Evolutionary conservation across 179 eudicot genomes (phyloP), one percentile per base, ranked within the genome.

Genomic region (Heliamphora ciliata): DNA sequence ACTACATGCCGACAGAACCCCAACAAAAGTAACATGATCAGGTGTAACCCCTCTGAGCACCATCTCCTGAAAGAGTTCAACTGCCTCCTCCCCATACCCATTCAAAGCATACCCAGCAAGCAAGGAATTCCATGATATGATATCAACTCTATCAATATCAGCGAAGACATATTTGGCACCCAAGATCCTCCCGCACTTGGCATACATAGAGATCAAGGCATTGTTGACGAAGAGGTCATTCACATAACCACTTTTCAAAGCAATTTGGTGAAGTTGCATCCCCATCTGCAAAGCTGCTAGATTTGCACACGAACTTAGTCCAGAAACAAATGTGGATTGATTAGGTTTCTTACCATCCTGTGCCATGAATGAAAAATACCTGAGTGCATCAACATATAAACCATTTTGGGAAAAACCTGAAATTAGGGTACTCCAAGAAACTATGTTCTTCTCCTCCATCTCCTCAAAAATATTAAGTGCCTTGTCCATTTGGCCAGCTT

Each of bases 151-250:
- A 11, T 59, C 14, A 60, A 80, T 68, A 17, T 81, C 64, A 14
- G 58, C 31, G 69, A 84, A 84, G n/a, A 84, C 68, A 11, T 48
- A 15, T 24, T 59, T 10, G 17, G 83, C 80, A 4, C 73, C 54
- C 50, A 66, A 59, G 48, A 77, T 51, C 60, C 66, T 61, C 70
- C 86, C 86, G 11, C 86, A 81, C 77, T 84, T 84, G 48, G 86
- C 86, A 81, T 84, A 84, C 86, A 84, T 81, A n/a, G 52, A 76
- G 81, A 84, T 81, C 67, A 84, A 71, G 50, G 86, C 80, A 69
- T 80, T 84, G 52, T 65, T 40, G 52, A 70, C 78, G 14, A 48
- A 71, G 2, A 80, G 72, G 54, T 84, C 81, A 51, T 81, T 81
- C 6, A 10, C 40, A 44, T 76, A 84, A 31, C 86, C 86, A 48